These are phyloP conservation scores for Comarum palustre DNA, from an alignment of 306 rosid genomes.

Conservation along the genomic window DNA sequence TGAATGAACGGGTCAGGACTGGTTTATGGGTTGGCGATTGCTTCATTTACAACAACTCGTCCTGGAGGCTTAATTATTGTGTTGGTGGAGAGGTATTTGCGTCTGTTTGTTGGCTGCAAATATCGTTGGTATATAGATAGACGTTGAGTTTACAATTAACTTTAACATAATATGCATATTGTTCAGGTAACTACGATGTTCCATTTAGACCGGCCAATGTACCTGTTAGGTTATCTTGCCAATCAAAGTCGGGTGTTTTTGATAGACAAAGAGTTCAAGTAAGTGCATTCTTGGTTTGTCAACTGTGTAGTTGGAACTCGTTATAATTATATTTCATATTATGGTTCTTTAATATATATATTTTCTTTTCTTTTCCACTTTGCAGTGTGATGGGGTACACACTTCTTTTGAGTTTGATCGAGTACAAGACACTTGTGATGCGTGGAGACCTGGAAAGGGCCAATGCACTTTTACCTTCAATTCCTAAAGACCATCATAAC, in stretches of 20 bases:
- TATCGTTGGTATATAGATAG: slow-evolving; percentile 8
- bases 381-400: slow-evolving; percentile 93
- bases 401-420: slow-evolving; percentile 88
- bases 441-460: slow-evolving; percentile 97
- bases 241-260: slow-evolving; percentile 88
- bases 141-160: slow-evolving; percentile 10
- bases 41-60: slow-evolving; percentile 91
- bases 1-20: slow-evolving; percentile 90
- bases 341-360: slow-evolving; percentile 1
- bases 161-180: slow-evolving; percentile 26
- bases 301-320: slow-evolving; percentile 17
- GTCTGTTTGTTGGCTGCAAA: slow-evolving; percentile 4
- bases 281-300: slow-evolving; percentile 35
- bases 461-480: slow-evolving; percentile 81
- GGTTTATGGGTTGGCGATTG: slow-evolving; percentile 99
- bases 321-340: slow-evolving; percentile 17
- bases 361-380: slow-evolving; percentile 7
- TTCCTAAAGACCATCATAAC: slow-evolving; percentile 94
- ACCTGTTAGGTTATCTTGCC: slow-evolving; percentile 98
- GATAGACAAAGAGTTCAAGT: slow-evolving; percentile 99
- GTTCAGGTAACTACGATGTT: slow-evolving; percentile 96
- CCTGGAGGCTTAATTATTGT: slow-evolving; percentile 97
- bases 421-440: slow-evolving; percentile 99
- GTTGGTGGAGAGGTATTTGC: slow-evolving; percentile 96
- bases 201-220: slow-evolving; percentile 99